Base-by-base conservation (phyloP, 2,329 filamentous ascomycete genomes). In the Verticillium zaregamsianum region DNA sequence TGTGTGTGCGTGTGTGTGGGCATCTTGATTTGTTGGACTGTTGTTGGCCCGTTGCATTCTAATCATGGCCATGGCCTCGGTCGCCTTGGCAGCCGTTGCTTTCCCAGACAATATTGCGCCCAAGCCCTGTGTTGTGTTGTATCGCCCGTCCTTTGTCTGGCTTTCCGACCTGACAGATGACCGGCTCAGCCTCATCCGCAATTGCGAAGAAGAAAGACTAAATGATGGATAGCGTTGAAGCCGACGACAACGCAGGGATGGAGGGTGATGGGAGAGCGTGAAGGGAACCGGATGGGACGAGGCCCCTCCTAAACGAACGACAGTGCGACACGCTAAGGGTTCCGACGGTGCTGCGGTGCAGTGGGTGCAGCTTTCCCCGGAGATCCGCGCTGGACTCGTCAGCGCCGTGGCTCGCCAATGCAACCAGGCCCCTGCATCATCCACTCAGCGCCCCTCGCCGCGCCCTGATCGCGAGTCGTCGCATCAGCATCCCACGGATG, bases 361-460 rank as follows among this genome's bases (percentile, higher is more conserved):
- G 45, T 52, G 45, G 45, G 57, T 58, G 57, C 39, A 58, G 15
- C 37, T 58, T 52, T 40, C 57, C 57, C 57, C 57, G 57, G 57
- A 49, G 57, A 58, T 58, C 57, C 57, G 57, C 57, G 57, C 39
- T 28, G 57, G 57, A 39, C 57, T 58, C 57, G 57, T 58, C 57
- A 58, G 57, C 57, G 25, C n/a, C 39, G 57, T 39, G 57, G 57
- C 57, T 58, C 17, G 57, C 57, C 56, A 58, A 58, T 40, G 37
- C 56, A 9, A 32, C 56, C 28, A 45, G 39, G 39, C 20, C 39
- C 39, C 20, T 9, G 17, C 20, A 15, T 33, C 17, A 33, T 15
- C 37, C 37, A 49, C 37, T 45, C 37, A 58, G 37, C 37, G 57
- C 39, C 57, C 23, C 23, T 32, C 25, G 11, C n/a, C 25, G 37